phyloP scores from a whole-genome alignment of 2,329 filamentous ascomycete species.

The Neofusicoccum cordaticola region DNA sequence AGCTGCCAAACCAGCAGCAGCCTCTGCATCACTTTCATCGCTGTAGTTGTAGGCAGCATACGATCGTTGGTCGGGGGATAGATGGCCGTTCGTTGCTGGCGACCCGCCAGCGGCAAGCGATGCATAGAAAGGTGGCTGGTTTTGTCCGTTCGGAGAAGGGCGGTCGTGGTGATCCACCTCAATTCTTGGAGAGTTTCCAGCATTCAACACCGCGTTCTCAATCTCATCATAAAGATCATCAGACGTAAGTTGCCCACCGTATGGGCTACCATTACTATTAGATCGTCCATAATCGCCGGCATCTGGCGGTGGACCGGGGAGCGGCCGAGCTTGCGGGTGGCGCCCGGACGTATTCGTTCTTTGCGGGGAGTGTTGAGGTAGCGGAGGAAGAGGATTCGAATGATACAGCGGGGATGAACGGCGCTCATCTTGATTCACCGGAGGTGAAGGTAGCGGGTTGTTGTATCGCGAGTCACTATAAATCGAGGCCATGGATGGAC shows the following conservation, averaged over 20 bases:
- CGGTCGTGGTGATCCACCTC: slow-evolving; percentile 20
- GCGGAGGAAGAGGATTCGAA: slow-evolving; percentile 40
- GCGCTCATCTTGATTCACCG: slow-evolving; percentile 7
- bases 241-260: slow-evolving; percentile 39
- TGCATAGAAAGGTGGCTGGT: slow-evolving; percentile 14
- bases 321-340: slow-evolving; percentile 56
- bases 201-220: slow-evolving; percentile 49
- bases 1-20: slow-evolving; percentile 76
- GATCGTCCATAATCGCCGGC: slow-evolving; percentile 30
- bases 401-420: neutral
- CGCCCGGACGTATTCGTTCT: slow-evolving; percentile 53
- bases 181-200: slow-evolving; percentile 19
- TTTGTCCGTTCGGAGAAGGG: neutral
- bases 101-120: slow-evolving; percentile 28
- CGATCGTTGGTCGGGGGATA: slow-evolving; percentile 37
- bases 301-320: slow-evolving; percentile 57
- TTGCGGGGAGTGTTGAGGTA: slow-evolving; percentile 48
- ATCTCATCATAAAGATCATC: slow-evolving; percentile 59
- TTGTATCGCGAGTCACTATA: slow-evolving; percentile 7
- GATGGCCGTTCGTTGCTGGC: slow-evolving; percentile 48
- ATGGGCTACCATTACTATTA: slow-evolving; percentile 33
- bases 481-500: slow-evolving; percentile 10
- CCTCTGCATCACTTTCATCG: slow-evolving; percentile 86
- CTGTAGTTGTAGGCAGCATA: slow-evolving; percentile 31
- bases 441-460: slow-evolving; percentile 13